Evolutionary conservation across 495 filamentous ascomycete species (phyloP), one percentile per base, ranked within the genome.

Genomic region (Podospora pseudopauciseta): DNA sequence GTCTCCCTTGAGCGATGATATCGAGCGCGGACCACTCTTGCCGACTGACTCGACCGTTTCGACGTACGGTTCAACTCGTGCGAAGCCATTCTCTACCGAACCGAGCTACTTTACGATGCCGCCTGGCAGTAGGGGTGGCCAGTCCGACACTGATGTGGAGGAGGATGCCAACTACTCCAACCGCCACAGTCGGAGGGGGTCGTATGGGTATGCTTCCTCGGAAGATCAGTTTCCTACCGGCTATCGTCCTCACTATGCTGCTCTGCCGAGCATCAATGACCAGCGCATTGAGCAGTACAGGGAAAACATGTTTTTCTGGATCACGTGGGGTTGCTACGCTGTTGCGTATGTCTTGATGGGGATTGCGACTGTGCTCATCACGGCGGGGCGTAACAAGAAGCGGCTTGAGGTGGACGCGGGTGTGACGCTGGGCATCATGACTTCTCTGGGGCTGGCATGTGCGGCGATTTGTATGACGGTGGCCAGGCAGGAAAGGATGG

Each of bases 361-460:
- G 64, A 75, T 90, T 27, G 83, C 87, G 1, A 77, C 76, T 9
- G 71, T 87, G 6, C 78, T 90, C 4, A 81, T 86, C 62, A 70
- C 76, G 3, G 86, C 87, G 5, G 86, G 86, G 4, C 77, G 81
- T 4, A 83, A 83, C 65, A 84, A 82, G 72, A 77, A 84, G 65
- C 76, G 79, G 1, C 73, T 84, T 57, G 83, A 87, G 69, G 88
- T 90, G 4, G 87, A 90, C 67, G 82, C 81, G 2, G 89, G 86
- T 23, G 86, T 87, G 32, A 80, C 87, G 7, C 74, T 87, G 20
- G 87, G 86, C 11, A 85, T 88, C n/a, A 77, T 85, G 23, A 74
- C 81, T 0, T 84, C 83, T 63, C 71, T 89, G 27, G 77, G 85
- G 64, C 83, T 86, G 71, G 86, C 85, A 11, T 82, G 83, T 49